Base-by-base conservation (phyloP, 768 basidiomycete species). In the Pleurotus ostreatus region DNA sequence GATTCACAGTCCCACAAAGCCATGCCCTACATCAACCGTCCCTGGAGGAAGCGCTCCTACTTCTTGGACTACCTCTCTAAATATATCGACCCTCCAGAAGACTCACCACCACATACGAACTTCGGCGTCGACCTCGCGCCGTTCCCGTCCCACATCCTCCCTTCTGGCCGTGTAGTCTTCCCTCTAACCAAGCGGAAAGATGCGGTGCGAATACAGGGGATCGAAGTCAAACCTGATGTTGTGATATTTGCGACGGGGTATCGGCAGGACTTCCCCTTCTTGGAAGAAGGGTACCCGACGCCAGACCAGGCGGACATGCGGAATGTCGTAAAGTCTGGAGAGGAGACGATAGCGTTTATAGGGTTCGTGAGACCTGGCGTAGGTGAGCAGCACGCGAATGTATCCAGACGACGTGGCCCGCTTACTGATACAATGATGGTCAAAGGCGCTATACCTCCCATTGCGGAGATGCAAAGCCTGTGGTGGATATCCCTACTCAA, bases 11-110 rank as follows among this genome's bases (percentile, higher is more conserved):
- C 79, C 2, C 76, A 77, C 60, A 79, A 77, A 62, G 83, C 81
- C 4, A 80, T 84, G 79, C 78, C 78, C 6, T 85, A 81, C 66
- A 75, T 83, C 65, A 84, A 84, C 61, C 73, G 79, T 13, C 83
- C 82, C 2, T 84, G 78, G 63, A 70, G 75, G 16, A 70, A 72
- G 4, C 74, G 83, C 1, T 68, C 74, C 4, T 61, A 63, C 18
- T 60, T 74, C 46, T 66, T 84, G 59, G 78, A 78, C 25, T 70
- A 72, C 48, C 47, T 85, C 37, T 77, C 79, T 13, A 74, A 75
- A n/a, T 85, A 85, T 62, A 77, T 78, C 51, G 84, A 86, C 57
- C 81, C 81, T 2, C 76, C 78, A 6, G 74, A 78, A 60, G 80
- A 80, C 55, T 69, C 67, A 49, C 73, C 77, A 2, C 77, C 78